Base-by-base conservation (phyloP, 2,329 filamentous ascomycete species). In the Cercospora zeina region DNA sequence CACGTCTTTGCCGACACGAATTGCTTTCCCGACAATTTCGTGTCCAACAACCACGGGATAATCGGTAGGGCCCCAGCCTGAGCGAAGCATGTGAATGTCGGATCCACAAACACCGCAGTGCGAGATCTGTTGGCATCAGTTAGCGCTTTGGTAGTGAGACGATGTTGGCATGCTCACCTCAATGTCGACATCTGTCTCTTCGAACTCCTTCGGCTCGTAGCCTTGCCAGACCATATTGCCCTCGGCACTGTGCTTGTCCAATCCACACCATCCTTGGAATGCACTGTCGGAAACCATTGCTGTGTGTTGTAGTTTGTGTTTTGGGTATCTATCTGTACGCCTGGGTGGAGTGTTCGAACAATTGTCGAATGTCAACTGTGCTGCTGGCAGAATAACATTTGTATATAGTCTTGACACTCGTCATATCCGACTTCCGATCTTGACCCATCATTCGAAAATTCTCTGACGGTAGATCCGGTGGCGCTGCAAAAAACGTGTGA, bases 221-320 rank as follows among this genome's bases (percentile, higher is more conserved):
- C 76, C 74, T 53, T 80, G 75, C 82, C 82, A 84, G 33, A 76
- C 77, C 78, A 85, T 82, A 61, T 83, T 82, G 59, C 83, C 83
- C 58, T 84, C 72, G 30, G 75, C 80, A 13, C 82, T 74, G 62
- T 76, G 74, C 33, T 76, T 66, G 72, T 81, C 79, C 51, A 81
- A 78, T 69, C 80, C 83, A 65, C 85, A 76, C 83, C 83, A 85
- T 69, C 83, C 83, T 71, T 83, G 78, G 70, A 85, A 86, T 59
- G 79, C 80, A 71, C 81, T 80, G 67, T 80, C 76, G 37, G 54
- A 58, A 13, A 63, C 63, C 65, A 67, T 68, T 36, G 31, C 62
- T 31, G 37, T 54, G 16, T 53, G 33, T 57, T 30, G 49, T 55
- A 9, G 4, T 14, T 30, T 16, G 3, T n/a, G 6, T 16, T 51